Base-by-base conservation (phyloP, 1,284 basidiomycete species). In the Cutaneotrichosporon sp. region DNA sequence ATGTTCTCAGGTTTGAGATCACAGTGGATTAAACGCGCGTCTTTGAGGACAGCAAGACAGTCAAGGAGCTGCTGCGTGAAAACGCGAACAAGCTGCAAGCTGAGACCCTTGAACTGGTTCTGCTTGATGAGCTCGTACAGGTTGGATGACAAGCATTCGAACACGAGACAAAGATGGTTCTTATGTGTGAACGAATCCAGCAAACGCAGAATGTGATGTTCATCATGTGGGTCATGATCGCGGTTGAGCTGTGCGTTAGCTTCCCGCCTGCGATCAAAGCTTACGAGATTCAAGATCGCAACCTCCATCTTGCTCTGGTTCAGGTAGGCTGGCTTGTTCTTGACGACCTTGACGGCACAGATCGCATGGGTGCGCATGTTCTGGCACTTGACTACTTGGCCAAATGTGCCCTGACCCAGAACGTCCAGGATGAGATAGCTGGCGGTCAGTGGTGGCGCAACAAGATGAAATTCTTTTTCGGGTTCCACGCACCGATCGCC, bases 291-390 rank as follows among this genome's bases (percentile, higher is more conserved):
- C 45, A 98, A 79, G 60, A 98, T 97, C 0, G 93, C 97, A 22
- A 98, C 96, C 75, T 98, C 96, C 94, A 98, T 98, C 88, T 97
- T 97, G 76, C 88, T 91, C 78, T 98, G 94, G 71, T 97, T 96
- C 75, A 97, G 93, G 77, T 98, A 98, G 0, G 94, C 94, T 3
- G 94, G 94, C 76, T 98, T 98, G 76, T 98, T 98, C 80, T 98
- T 98, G 67, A 98, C 92, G 16, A 98, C 96, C 76, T 98, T 98
- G 59, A 98, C 94, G 14, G 96, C 96, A 38, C 96, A 90, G 48
- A 98, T 90, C 72, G 97, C 93, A 74, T 97, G 92, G 33, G 90
- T 97, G 76, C 93, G 90, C 87, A 97, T 94, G 71, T 99, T 97
- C 75, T 97, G 96, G 72, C 96, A 98, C 75, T 99, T 98, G 70